Evolutionary conservation across 495 filamentous ascomycete genomes (phyloP).

Genomic region (Oidiodendron maius): DNA sequence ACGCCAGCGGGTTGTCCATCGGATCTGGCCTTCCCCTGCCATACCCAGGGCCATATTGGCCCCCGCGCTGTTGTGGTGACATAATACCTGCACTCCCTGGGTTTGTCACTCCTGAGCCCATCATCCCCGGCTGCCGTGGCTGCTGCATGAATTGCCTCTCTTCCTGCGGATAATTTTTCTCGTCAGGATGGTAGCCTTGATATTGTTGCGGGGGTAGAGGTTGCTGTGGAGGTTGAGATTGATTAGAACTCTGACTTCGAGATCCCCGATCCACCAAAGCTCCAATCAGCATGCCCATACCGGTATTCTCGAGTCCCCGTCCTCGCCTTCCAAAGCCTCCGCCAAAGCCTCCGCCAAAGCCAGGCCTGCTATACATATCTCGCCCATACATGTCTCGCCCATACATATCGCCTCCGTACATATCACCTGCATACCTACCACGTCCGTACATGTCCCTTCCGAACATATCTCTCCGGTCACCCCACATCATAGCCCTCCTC

Average conservation of each 20-base stretch:
- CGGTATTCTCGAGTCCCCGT: neutral
- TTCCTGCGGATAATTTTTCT: neutral
- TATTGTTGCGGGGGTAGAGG: too few relatives aligned
- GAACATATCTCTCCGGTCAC: neutral
- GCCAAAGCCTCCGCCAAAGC: neutral
- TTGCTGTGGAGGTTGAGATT: too few relatives aligned
- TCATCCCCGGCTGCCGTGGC: neutral
- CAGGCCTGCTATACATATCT: neutral
- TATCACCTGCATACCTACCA: neutral
- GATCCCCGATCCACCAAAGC: neutral
- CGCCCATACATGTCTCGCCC: neutral
- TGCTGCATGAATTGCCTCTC: neutral
- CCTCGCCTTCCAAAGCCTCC: neutral
- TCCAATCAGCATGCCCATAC: neutral
- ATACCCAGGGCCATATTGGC: neutral
- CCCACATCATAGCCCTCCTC: conserved; percentile 4
- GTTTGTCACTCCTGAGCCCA: too few relatives aligned
- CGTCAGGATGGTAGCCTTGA: neutral
- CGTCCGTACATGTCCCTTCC: neutral
- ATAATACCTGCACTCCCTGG: too few relatives aligned
- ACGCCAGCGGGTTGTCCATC: neutral
- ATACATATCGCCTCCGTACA: neutral
- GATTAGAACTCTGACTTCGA: too few relatives aligned
- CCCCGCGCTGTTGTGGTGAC: neutral
- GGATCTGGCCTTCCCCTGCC: neutral